Base-by-base conservation (phyloP, 768 basidiomycete genomes). In the Russula sp. region DNA sequence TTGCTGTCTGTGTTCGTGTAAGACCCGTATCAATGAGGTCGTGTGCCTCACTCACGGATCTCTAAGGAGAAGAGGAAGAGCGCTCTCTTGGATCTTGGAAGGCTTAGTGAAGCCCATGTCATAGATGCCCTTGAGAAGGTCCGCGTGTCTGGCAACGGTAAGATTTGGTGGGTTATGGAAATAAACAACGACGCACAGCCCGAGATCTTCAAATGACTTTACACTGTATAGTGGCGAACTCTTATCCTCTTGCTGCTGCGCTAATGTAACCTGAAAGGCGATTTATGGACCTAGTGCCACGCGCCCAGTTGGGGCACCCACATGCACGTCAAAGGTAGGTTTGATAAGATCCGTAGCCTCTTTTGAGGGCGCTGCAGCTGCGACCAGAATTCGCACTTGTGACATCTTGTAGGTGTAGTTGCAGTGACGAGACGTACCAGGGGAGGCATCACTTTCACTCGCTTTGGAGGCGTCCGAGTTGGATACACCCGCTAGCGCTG, bases 21-120 rank as follows among this genome's bases (percentile, higher is more conserved):
- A 20, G 56, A 68, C 20, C 53, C 2, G 29, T 39, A 46, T 46
- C 34, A 43, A 42, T 20, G 58, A 53, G 35, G 36, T 29, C 14
- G 4, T 36, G 39, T 56, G 32, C 14, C 29, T 13, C 13, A 77
- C 88, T 68, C 69, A 97, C 94, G 96, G 97, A 69, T 96, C 87
- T 55, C 84, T 71, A 9, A 99, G 84, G 36, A 98, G 81, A 29
- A 99, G 79, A 1, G 97, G 97, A 7, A 98, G 77, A 20, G 97
- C 97, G 65, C 90, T 86, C 77, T 98, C 96, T 76, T 99, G 97
- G 66, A 99, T 98, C 76, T 98, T 98, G 36, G 95, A 98, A 8
- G 97, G 97, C 73, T 95, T 97, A 56, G 91, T 89, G 74, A 98
- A 99, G 22, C 92, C 92, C 84, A 97, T 89, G 48, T 88, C 87